Conservation (phyloP, 306 rosid species). For the Casuarina cunninghamiana region DNA sequence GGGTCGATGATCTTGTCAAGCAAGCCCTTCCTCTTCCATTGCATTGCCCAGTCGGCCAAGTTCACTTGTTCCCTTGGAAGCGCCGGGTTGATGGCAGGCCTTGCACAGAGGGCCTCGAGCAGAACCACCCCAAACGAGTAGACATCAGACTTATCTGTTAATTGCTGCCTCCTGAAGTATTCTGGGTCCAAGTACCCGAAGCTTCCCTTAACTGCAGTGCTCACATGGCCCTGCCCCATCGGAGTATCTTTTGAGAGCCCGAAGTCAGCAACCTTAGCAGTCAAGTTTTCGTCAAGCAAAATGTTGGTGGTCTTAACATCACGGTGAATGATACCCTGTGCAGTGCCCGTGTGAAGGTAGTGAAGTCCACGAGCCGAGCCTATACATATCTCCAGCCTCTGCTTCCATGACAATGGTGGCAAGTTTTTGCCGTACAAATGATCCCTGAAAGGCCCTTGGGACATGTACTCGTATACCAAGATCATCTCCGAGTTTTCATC, state of each 20-base stretch:
- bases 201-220: constrained; percentile 68
- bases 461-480: constrained; percentile 61
- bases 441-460: constrained; percentile 56
- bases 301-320: constrained; percentile 64
- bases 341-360: constrained; percentile 65
- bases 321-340: constrained; percentile 65
- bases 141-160: constrained; percentile 64
- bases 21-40: constrained; percentile 61
- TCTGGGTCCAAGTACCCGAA: constrained; percentile 71
- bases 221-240: constrained; percentile 58
- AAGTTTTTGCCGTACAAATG: constrained; percentile 63
- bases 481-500: constrained; percentile 63
- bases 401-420: constrained; percentile 54
- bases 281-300: constrained; percentile 52
- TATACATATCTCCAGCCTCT: constrained; percentile 54
- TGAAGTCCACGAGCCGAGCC: constrained; percentile 64
- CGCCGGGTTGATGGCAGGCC: constrained; percentile 57
- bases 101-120: constrained; percentile 55
- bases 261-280: constrained; percentile 64
- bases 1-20: constrained; percentile 63
- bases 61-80: constrained; percentile 62
- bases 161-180: constrained; percentile 62
- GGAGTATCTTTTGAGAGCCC: constrained; percentile 67
- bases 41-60: constrained; percentile 68
- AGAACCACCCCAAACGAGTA: constrained; percentile 65